phyloP scores from a whole-genome alignment of 2,329 filamentous ascomycete species.

The Aciculosporium take region DNA sequence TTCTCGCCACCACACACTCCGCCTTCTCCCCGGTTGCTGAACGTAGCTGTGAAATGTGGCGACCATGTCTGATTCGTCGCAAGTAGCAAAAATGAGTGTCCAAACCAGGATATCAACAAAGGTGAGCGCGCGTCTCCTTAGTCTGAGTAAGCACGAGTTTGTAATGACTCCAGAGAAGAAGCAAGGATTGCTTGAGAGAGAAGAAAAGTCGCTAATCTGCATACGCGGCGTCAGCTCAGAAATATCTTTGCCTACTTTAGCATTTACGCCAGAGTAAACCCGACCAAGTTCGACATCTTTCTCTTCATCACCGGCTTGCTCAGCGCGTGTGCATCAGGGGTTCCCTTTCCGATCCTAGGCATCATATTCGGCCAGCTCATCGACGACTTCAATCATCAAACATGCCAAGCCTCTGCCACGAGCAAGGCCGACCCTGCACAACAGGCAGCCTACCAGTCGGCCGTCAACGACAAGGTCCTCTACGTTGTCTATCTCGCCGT shows the following conservation, averaged over 20 bases:
- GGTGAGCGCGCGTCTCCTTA: background rate
- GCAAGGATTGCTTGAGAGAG: background rate
- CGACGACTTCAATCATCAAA: conserved; percentile 33
- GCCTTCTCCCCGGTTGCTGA: background rate
- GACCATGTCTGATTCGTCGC: background rate
- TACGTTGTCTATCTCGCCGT: conserved; percentile 45
- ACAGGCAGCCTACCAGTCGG: background rate
- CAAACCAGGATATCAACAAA: background rate
- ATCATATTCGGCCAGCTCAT: conserved; percentile 42
- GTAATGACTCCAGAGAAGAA: no score
- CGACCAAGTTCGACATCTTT: conserved; percentile 8
- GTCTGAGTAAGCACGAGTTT: background rate
- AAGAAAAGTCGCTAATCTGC: background rate
- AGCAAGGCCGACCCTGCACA: conserved; percentile 14
- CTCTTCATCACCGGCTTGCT: conserved; percentile 8
- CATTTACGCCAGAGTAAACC: conserved; percentile 4
- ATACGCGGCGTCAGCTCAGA: background rate
- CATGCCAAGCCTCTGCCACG: conserved; percentile 15
- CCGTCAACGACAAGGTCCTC: conserved; percentile 36
- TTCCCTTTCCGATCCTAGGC: conserved; percentile 40
- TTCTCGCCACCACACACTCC: background rate
- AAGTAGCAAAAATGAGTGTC: background rate
- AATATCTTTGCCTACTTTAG: conserved; percentile 3
- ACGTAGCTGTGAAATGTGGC: background rate
- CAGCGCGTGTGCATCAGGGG: conserved; percentile 19